These are phyloP conservation scores for Lanzia echinophila DNA, from an alignment of 2,329 filamentous ascomycete genomes.

Conservation along the genomic window DNA sequence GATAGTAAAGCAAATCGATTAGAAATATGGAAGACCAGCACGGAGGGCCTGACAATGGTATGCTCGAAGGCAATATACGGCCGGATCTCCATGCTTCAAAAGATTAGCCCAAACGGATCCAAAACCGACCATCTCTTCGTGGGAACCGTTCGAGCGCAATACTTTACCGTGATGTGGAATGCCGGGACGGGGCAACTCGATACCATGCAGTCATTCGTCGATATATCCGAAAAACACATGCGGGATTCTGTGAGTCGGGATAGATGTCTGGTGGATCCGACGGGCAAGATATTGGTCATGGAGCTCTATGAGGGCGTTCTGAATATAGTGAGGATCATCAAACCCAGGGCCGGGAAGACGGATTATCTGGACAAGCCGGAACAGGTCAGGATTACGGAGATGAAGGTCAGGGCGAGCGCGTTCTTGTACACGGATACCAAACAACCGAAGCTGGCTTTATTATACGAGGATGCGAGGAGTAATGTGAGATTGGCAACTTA, in stretches of 20 bases:
- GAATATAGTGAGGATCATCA: slow-evolving; percentile 54
- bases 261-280: slow-evolving; percentile 77
- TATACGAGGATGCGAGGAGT: slow-evolving; percentile 57
- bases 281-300: slow-evolving; percentile 58
- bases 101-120: slow-evolving; percentile 67
- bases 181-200: slow-evolving; percentile 43
- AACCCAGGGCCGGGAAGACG: slow-evolving; percentile 44
- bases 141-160: slow-evolving; percentile 82
- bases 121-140: slow-evolving; percentile 82
- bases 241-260: slow-evolving; percentile 78
- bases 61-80: slow-evolving; percentile 74
- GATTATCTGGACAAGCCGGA: slow-evolving; percentile 56
- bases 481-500: slow-evolving; percentile 54
- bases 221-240: slow-evolving; percentile 53
- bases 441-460: slow-evolving; percentile 54
- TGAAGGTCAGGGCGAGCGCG: slow-evolving; percentile 58
- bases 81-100: slow-evolving; percentile 77
- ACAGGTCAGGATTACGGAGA: slow-evolving; percentile 56
- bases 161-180: slow-evolving; percentile 88
- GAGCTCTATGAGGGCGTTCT: slow-evolving; percentile 64
- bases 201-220: slow-evolving; percentile 43
- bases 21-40: slow-evolving; percentile 69
- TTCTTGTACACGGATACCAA: slow-evolving; percentile 53
- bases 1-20: slow-evolving; percentile 74
- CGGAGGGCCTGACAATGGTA: slow-evolving; percentile 54